Conservation (phyloP, 2,329 filamentous ascomycete genomes). For the Clarireedia hainanense region DNA sequence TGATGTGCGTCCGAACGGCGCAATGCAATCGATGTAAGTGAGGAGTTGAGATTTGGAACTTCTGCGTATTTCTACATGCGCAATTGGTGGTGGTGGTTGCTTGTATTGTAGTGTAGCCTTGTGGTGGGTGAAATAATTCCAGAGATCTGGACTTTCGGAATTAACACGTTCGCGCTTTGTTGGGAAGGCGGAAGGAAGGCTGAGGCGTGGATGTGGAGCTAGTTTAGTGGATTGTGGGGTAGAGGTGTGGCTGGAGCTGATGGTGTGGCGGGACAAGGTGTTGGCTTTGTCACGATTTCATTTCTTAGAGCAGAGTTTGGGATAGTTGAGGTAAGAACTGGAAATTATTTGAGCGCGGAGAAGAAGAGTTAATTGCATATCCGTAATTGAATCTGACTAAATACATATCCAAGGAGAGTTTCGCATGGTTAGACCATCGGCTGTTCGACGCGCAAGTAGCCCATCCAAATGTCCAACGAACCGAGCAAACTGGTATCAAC, state of each 20-base stretch:
- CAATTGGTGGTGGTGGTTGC: not conserved
- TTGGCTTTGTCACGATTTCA: not conserved
- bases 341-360: not conserved
- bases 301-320: too few relatives aligned
- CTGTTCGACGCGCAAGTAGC: not conserved
- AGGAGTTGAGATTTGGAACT: not conserved
- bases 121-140: not conserved
- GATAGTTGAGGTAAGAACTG: too few relatives aligned
- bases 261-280: not conserved
- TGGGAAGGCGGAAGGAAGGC: not conserved
- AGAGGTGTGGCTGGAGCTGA: conserved; percentile 13
- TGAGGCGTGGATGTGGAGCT: not conserved
- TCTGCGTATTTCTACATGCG: not conserved
- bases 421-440: not conserved
- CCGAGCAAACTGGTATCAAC: not conserved
- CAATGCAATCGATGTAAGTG: not conserved
- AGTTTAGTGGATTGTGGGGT: conserved; percentile 17
- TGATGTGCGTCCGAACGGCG: not conserved
- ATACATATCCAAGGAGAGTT: not conserved
- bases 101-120: not conserved
- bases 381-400: not conserved
- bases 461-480: not conserved
- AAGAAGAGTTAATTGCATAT: not conserved
- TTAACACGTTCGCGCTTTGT: conserved; percentile 18
- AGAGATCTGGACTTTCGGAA: conserved; percentile 8